A percentile compares a stretch with the other conserved stretches of the same genome.
Evolutionary conservation across 2,329 filamentous ascomycete genomes (phyloP).

Genomic region (Ambrosiella xylebori): DNA sequence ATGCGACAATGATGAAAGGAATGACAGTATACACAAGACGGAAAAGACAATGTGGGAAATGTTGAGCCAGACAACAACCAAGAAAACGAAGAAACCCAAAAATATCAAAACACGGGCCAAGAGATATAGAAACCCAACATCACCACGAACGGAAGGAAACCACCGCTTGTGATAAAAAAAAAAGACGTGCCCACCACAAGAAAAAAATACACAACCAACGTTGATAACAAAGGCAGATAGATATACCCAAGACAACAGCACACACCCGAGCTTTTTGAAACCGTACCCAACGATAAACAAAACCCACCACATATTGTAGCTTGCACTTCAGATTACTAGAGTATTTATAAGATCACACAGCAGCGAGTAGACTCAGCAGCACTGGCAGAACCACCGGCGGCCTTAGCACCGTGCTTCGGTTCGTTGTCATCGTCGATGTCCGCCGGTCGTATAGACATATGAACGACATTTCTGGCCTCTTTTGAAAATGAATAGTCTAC

Average conservation of each 20-base stretch:
- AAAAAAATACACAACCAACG: conserved; percentile 4
- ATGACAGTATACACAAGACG: not conserved
- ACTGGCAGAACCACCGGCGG: conserved; percentile 23
- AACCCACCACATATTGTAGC: not conserved
- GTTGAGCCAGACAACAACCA: not conserved
- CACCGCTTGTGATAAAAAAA: not conserved
- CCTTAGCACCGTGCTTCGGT: conserved; percentile 46
- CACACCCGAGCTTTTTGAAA: too few relatives aligned
- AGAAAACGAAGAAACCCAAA: not conserved
- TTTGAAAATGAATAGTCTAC: conserved; percentile 64
- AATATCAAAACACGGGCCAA: not conserved
- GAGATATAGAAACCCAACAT: not conserved
- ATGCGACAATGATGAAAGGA: not conserved
- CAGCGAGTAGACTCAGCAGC: conserved; percentile 28
- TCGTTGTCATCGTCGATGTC: conserved; percentile 71
- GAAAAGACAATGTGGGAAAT: not conserved
- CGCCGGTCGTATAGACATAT: conserved; percentile 82
- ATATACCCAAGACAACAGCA: conserved; percentile 1
- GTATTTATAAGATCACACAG: conserved; percentile 34
- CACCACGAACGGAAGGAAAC: too few relatives aligned
- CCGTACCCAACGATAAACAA: too few relatives aligned
- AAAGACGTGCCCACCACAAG: not conserved
- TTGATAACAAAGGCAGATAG: conserved; percentile 1
- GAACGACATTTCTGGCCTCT: conserved; percentile 68
- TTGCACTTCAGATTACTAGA: not conserved